Percentiles rank a stretch among this genome's conserved stretches.
Evolutionary conservation across 345 rosid species (phyloP).

Genomic region (Camelina neglecta): DNA sequence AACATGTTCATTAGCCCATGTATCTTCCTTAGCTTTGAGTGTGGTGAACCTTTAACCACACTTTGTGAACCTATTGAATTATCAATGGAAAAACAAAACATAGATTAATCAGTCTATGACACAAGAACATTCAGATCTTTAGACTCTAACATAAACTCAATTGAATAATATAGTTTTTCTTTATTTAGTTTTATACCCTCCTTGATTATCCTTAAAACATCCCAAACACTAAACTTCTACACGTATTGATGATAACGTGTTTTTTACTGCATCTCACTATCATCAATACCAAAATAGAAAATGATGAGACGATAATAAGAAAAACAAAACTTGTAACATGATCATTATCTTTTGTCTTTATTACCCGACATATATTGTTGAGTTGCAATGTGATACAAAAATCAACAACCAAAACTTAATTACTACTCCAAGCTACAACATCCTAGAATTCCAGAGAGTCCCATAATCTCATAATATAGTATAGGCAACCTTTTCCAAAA

Average conservation of each 20-base stretch:
- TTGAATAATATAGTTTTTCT: background rate
- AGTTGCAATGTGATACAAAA: background rate
- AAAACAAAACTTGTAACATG: background rate
- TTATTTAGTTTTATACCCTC: background rate
- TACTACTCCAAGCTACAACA: constrained; percentile 9
- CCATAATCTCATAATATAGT: background rate
- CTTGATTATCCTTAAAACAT: background rate
- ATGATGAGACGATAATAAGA: background rate
- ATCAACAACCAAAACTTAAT: background rate
- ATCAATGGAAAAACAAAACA: background rate
- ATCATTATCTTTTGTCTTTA: background rate
- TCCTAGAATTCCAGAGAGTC: background rate
- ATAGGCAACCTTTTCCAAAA: background rate
- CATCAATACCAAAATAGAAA: background rate
- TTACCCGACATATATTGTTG: background rate
- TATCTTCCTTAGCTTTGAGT: constrained; percentile 55
- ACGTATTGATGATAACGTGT: background rate
- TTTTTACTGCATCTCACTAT: constrained; percentile 3
- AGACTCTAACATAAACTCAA: background rate
- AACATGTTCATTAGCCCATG: constrained; percentile 79
- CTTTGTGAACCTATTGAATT: constrained; percentile 35
- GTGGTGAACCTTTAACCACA: constrained; percentile 41
- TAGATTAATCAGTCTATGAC: background rate
- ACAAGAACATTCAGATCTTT: background rate
- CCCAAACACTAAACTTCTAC: background rate